Evolutionary conservation across 2,329 filamentous ascomycete genomes (phyloP).

Genomic region (Paecilomyces dactylethromorphus): DNA sequence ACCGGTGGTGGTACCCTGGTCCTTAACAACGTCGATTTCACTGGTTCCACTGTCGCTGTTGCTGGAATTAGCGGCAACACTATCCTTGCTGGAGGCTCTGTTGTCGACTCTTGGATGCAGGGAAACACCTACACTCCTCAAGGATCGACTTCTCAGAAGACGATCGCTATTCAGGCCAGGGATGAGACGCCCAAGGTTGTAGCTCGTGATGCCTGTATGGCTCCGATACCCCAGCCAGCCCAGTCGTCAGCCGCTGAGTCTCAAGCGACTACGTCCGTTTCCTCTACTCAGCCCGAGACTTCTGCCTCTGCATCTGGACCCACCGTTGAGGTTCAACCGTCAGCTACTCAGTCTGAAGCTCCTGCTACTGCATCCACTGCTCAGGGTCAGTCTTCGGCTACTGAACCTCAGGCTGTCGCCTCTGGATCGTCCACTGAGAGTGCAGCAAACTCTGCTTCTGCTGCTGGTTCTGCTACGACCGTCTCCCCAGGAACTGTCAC

Average conservation of each 20-base stretch:
- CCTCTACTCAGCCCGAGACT: neutral
- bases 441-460: neutral
- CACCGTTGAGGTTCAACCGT: constrained; percentile 2
- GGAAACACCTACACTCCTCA: constrained; percentile 61
- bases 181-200: neutral
- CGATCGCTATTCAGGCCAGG: neutral
- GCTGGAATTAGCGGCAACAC: constrained; percentile 48
- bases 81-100: constrained; percentile 63
- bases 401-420: neutral
- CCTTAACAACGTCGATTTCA: constrained; percentile 84
- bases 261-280: constrained; percentile 3
- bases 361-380: neutral
- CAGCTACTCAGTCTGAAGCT: neutral
- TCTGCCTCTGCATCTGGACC: constrained; percentile 5
- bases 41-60: constrained; percentile 62
- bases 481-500: no score
- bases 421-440: neutral
- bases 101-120: constrained; percentile 69
- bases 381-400: neutral
- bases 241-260: constrained; percentile 12
- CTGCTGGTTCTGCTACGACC: neutral
- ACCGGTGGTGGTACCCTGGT: constrained; percentile 74
- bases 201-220: neutral
- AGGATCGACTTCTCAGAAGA: neutral
- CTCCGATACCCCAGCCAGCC: neutral